Base-by-base conservation (phyloP, 768 basidiomycete genomes). In the Termitomyces sp. region DNA sequence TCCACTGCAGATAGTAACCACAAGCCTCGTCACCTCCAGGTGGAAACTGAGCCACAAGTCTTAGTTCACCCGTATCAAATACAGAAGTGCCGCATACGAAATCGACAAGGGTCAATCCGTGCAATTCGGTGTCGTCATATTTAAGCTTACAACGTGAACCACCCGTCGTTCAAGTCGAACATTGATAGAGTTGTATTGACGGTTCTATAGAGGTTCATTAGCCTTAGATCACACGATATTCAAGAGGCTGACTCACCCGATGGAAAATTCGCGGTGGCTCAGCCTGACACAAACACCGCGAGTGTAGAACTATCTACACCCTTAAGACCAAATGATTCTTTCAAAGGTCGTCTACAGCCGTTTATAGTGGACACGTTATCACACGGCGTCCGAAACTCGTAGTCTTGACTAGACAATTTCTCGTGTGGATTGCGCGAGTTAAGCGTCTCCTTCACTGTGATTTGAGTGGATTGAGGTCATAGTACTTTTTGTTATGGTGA, bases 1-100 rank as follows among this genome's bases (percentile, higher is more conserved):
- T 75, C 93, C 93, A 95, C 71, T 94, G 90, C 38, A 95, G 70
- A 55, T 88, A 80, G 65, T 85, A 93, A 12, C 83, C 79, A 66
- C 93, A 95, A n/a, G 82, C 82, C 26, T 64, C 65, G 34, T 87
- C 83, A 15, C 81, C 78, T 9, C 73, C 72, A 8, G 83, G 81
- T 5, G 88, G 88, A 22, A 92, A 79, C 47, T 87, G 83, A 2
- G 81, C 84, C 2, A 91, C 68, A 4, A 94, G 74, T 17, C 71
- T 64, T 10, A 79, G 77, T 60, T 58, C 64, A 60, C 88, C 87
- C 49, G 71, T 68, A 6, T 79, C 77, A 61, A 80, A 83, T 7
- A 84, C 79, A 2, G 80, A 76, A 11, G 73, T 74, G 57, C 91
- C 90, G 66, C 93, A 95, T 26, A 88, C 74, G 64, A 94, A 94